A percentile compares a stretch with the other conserved stretches of the same genome.
Conservation (phyloP, 1,139 yeast genomes). For the Geotrichum bryndzae region DNA sequence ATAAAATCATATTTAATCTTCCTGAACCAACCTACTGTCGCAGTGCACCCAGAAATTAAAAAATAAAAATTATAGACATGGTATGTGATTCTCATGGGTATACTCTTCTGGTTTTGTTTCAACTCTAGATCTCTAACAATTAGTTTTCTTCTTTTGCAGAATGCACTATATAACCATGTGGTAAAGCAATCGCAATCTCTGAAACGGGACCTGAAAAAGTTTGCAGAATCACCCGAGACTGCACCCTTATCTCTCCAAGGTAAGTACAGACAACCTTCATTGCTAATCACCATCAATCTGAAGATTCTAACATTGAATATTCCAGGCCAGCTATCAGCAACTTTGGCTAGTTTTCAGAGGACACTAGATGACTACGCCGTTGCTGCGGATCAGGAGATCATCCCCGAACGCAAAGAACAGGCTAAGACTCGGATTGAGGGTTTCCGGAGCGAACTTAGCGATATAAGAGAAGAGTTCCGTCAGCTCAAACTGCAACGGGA, state of each 20-base stretch:
- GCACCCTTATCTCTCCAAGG: constrained; percentile 74
- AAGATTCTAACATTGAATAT: background rate
- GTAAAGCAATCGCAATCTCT: constrained; percentile 74
- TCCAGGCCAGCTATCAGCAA: constrained; percentile 71
- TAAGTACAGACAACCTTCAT: constrained; percentile 9
- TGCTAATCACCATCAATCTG: background rate
- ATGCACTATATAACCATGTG: constrained; percentile 83
- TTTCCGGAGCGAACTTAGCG: constrained; percentile 55
- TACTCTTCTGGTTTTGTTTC: background rate
- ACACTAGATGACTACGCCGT: constrained; percentile 74
- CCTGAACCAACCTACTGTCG: background rate
- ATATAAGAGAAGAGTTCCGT: constrained; percentile 54
- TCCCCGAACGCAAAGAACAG: constrained; percentile 52
- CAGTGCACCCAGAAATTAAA: background rate
- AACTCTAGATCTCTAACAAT: background rate
- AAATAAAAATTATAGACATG: background rate
- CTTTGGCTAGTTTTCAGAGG: constrained; percentile 66
- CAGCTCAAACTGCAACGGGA: constrained; percentile 62
- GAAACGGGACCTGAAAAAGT: constrained; percentile 58
- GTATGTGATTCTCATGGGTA: background rate
- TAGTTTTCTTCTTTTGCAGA: constrained; percentile 38
- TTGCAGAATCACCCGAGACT: constrained; percentile 60
- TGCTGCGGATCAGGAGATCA: constrained; percentile 55
- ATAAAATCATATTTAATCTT: background rate
- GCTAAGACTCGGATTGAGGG: constrained; percentile 57